These are phyloP conservation scores for Tricholoma terreum DNA, from an alignment of 768 basidiomycete genomes.

Conservation along the genomic window DNA sequence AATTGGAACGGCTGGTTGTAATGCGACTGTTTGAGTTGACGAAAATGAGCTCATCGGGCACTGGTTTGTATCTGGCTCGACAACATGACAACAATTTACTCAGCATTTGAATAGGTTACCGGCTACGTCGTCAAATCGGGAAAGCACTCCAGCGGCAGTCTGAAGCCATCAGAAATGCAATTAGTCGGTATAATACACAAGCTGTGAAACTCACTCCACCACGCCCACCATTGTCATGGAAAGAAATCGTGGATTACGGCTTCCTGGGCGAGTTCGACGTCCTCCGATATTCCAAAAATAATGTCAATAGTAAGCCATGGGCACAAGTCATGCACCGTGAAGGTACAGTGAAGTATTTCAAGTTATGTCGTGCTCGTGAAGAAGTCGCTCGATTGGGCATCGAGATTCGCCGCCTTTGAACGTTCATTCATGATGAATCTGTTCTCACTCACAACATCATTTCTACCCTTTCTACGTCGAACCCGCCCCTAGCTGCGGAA, in stretches of 20 bases:
- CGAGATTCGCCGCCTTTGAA: conserved; percentile 9
- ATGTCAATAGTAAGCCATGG: too few species aligned
- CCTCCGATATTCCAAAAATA: too few species aligned
- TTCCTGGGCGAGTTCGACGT: too few species aligned
- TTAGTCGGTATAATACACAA: background rate
- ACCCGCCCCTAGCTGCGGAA: conserved; percentile 5
- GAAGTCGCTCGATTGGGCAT: conserved; percentile 16
- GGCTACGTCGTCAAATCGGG: background rate
- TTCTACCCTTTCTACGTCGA: background rate
- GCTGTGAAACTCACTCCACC: background rate
- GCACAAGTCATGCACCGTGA: too few species aligned
- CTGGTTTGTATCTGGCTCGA: background rate
- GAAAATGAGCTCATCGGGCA: background rate
- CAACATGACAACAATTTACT: background rate
- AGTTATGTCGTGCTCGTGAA: too few species aligned
- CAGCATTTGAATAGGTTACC: background rate
- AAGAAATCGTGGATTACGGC: too few species aligned
- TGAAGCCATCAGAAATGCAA: conserved; percentile 2
- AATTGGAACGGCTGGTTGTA: background rate
- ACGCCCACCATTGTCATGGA: background rate
- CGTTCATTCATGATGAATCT: background rate
- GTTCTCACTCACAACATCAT: too few species aligned
- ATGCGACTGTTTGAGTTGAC: background rate
- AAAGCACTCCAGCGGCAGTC: background rate
- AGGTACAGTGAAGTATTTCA: conserved; percentile 8